A percentile compares a stretch with the other conserved stretches of the same genome.
Evolutionary conservation across 2,329 filamentous ascomycete species (phyloP).

Genomic region (Fusarium algeriense): DNA sequence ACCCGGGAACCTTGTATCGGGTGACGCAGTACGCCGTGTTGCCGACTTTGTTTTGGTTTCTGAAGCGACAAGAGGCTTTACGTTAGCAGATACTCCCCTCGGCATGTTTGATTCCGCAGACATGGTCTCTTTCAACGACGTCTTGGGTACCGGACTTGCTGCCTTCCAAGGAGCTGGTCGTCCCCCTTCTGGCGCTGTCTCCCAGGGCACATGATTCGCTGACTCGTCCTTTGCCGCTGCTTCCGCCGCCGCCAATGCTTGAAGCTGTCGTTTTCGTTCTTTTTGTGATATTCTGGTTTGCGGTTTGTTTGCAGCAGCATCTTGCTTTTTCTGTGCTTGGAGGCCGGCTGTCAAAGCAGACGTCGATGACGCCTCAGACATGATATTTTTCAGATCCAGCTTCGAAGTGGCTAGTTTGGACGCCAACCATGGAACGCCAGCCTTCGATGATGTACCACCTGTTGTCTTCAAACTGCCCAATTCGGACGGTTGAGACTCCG

Average conservation of each 20-base stretch:
- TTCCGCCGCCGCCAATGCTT: slow-evolving; percentile 68
- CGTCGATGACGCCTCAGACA: slow-evolving; percentile 68
- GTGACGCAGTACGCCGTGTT: slow-evolving; percentile 66
- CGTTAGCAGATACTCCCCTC: slow-evolving; percentile 47
- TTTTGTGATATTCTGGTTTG: slow-evolving; percentile 85
- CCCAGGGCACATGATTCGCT: slow-evolving; percentile 58
- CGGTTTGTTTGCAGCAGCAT: slow-evolving; percentile 53
- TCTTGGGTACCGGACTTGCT: slow-evolving; percentile 61
- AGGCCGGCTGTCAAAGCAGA: slow-evolving; percentile 68
- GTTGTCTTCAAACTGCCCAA: slow-evolving; percentile 7
- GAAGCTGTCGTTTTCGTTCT: slow-evolving; percentile 86
- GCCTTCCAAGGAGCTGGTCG: slow-evolving; percentile 75
- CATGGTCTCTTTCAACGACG: slow-evolving; percentile 64
- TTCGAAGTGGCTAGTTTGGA: slow-evolving; percentile 69
- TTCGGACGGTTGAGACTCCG: slow-evolving; percentile 20
- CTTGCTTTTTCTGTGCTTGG: slow-evolving; percentile 62
- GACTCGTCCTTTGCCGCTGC: slow-evolving; percentile 53
- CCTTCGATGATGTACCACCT: slow-evolving; percentile 24
- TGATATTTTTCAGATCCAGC: slow-evolving; percentile 81
- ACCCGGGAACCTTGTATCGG: slow-evolving; percentile 72
- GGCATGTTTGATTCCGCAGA: slow-evolving; percentile 47
- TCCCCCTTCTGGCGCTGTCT: slow-evolving; percentile 55
- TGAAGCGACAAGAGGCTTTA: slow-evolving; percentile 59
- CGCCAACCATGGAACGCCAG: slow-evolving; percentile 63
- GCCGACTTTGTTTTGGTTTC: slow-evolving; percentile 57